Base-by-base conservation (phyloP, 2,329 filamentous ascomycete genomes). In the Scedosporium aurantiacum region DNA sequence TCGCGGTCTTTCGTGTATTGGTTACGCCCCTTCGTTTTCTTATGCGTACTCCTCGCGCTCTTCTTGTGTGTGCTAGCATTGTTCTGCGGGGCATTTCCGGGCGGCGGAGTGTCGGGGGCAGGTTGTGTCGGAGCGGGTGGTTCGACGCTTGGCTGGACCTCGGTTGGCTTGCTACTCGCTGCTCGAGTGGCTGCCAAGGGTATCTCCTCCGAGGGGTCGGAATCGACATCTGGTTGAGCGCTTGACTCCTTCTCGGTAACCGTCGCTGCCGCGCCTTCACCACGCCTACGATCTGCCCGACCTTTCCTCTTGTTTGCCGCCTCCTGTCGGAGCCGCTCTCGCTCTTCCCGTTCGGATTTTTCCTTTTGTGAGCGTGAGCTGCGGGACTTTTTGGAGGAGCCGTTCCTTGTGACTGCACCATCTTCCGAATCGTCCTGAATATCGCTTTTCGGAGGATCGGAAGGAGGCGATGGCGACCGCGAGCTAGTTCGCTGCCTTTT, bases 401-500 rank as follows among this genome's bases (percentile, higher is more conserved):
- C 76, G 71, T 80, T 80, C 43, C 81, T 75, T 55, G 73, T 71
- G 64, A 73, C 78, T 2, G 75, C 73, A 50, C 87, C 89, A 62
- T 94, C 90, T 62, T 91, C 90, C 0, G 89, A 91, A 50, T 89
- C 87, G 61, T 87, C 80, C 16, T 80, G 78, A 4, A 75, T 75
- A 57, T 74, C 77, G 68, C 73, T 74, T 57, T 75, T 69, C 70
- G 77, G 71, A 68, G 85, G 78, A 61, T 76, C 76, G 61, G 77
- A 70, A 64, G 78, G 68, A 63, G 86, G 83, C 1, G 87, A 85
- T 28, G 82, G 81, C 3, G 90, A 91, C 56, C 85, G 85, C 2
- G 91, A 95, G 63, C 81, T 82, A 27, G 92, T 97, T 60, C 93
- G 86, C 71, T 91, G 91, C 66, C 93, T 83, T 76, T 97, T 97